Conservation (phyloP, 2,329 filamentous ascomycete species). For the Botryotinia calthae region DNA sequence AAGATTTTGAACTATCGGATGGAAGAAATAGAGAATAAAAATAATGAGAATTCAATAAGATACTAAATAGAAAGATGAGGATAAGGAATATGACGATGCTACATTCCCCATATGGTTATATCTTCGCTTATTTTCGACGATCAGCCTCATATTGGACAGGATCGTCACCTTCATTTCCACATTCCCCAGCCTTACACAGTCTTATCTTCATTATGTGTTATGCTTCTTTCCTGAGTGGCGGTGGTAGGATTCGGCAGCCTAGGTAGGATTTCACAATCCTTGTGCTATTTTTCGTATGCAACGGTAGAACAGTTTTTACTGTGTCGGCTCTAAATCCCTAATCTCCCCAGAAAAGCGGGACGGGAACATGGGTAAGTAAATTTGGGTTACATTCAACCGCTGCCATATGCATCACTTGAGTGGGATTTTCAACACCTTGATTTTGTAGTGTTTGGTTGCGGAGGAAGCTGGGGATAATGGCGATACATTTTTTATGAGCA, state of each 20-base stretch:
- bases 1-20: no score
- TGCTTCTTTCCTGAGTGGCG: not conserved
- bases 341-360: not conserved
- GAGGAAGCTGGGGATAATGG: not conserved
- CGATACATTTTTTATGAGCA: no score
- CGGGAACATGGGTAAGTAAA: not conserved
- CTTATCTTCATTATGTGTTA: not conserved
- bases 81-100: not conserved
- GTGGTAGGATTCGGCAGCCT: constrained; percentile 1
- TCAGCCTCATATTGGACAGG: not conserved
- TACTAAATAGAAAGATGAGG: not conserved
- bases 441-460: not conserved
- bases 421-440: not conserved
- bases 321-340: not conserved
- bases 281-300: not conserved
- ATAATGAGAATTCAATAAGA: not conserved
- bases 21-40: no score
- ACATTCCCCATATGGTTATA: not conserved
- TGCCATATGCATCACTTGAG: not conserved
- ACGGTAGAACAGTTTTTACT: not conserved
- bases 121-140: not conserved
- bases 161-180: constrained; percentile 10
- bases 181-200: not conserved
- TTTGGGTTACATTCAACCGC: not conserved
- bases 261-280: not conserved